Evolutionary conservation across 2,329 filamentous ascomycete genomes (phyloP), one percentile per base, ranked within the genome.

Genomic region (Alternaria sp.): DNA sequence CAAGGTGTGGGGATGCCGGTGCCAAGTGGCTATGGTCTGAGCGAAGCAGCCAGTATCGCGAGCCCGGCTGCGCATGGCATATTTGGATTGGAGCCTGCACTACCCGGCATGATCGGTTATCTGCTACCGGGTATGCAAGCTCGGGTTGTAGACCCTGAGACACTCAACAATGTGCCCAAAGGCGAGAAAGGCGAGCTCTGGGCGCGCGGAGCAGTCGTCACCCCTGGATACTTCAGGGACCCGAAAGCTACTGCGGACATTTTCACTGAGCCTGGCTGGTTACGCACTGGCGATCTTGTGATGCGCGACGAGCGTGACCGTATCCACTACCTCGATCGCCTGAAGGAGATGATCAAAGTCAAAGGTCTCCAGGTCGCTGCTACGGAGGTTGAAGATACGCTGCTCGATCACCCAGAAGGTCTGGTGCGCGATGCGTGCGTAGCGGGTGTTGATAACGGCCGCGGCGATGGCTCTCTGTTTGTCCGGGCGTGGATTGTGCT

Each of bases 351-450:
- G 52, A 84, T 84, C 66, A 84, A 84, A 61, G 82, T 83, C 12
- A 84, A 84, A 68, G 83, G 83, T 4, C 76, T 83, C 43, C 83
- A 85, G 73, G 82, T 85, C n/a, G 81, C 83, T 7, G 83, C 83
- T 3, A 83, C 82, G 0, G 83, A 85, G 54, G 75, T 85, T 1
- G 83, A 85, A 70, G 81, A 78, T n/a, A 71, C 79, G n/a, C 68
- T 85, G 4, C 67, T 84, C 4, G 74, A 79, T 3, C 81, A 85
- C 66, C 79, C 79, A 1, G 70, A 73, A 9, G 54, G 59, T 0
- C 57, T 77, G 12, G 73, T 75, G 1, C 54, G 68, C 10, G 74
- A 77, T 67, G 70, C 73, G 1, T 77, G 75, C 56, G 75, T 77
- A 17, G 73, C 72, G 5, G 73, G 74, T n/a, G 74, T 78, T 2